Conservation (phyloP, 2,329 filamentous ascomycete species). For the Xylariaceae sp. region DNA sequence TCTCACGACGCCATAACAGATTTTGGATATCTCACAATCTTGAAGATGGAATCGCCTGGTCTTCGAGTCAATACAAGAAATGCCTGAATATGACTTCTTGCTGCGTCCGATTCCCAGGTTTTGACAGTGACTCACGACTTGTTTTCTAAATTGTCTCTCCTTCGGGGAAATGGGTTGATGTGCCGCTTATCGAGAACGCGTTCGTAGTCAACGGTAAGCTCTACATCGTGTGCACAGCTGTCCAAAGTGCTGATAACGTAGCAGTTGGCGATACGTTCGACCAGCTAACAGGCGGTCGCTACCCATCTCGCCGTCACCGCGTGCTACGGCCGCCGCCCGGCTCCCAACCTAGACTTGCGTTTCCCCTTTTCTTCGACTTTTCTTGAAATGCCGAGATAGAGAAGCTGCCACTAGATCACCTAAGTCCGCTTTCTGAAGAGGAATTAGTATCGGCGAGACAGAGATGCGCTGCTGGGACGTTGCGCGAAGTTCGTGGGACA, state of each 20-base stretch:
- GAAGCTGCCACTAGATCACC: not conserved
- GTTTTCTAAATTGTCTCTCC: not conserved
- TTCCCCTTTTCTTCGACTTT: not conserved
- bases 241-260: not conserved
- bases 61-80: not conserved
- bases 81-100: not conserved
- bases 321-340: not conserved
- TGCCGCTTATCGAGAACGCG: not conserved
- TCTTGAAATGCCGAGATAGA: not conserved
- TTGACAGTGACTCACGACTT: not conserved
- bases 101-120: not conserved
- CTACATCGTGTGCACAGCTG: not conserved
- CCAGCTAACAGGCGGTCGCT: not conserved
- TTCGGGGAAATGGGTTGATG: not conserved
- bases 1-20: not conserved
- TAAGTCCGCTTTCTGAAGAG: not conserved
- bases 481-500: not conserved
- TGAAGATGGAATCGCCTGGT: constrained; percentile 1
- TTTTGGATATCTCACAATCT: constrained; percentile 1
- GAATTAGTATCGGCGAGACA: not conserved
- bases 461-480: not conserved
- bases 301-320: not conserved
- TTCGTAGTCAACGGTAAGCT: constrained; percentile 1
- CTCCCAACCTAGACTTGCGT: not conserved
- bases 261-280: not conserved